Base-by-base conservation (phyloP, 2,329 filamentous ascomycete species). In the Penicillium expansum region DNA sequence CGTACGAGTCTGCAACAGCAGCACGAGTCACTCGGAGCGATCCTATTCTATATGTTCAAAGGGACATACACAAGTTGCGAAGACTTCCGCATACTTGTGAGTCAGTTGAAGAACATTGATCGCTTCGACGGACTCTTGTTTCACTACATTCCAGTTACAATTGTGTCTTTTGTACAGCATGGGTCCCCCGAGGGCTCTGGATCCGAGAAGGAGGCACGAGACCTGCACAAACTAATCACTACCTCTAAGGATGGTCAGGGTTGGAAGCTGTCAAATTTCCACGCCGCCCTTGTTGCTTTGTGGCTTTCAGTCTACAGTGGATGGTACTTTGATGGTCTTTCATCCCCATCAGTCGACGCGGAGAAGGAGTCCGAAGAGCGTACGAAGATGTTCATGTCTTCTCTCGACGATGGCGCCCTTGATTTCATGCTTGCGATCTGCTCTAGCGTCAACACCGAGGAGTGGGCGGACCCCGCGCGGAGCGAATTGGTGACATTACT, bases 281-380 rank as follows among this genome's bases (percentile, higher is more conserved):
- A 92, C 66, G 90, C 92, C 44, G 88, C 91, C 4, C 83, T 92
- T 13, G 83, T 85, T 53, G 85, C 88, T 5, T 92, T 90, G 83
- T 99, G 94, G 94, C 82, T 97, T 45, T 88, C 91, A 32, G 92
- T 97, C 69, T 97, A 97, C 75, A 94, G 90, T 63, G 91, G 91
- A 3, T 90, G 91, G 80, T 96, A 92, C 71, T 82, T 90, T 56
- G 91, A 96, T 65, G 84, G 88, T 66, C 82, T 84, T 33, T 80
- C 83, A 60, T 81, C 83, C 29, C 80, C 81, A 42, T 83, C 82
- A 47, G 82, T 88, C 54, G 85, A 92, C 67, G 76, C 90, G 32
- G 77, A 79, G 48, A 76, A 77, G 75, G 91, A 94, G 73, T 85
- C 88, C 52, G 84, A 85, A 48, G 82, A 87, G 62, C 82, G 91